Conservation (phyloP, 176 grass and related monocot genomes). For the Oryza punctata region DNA sequence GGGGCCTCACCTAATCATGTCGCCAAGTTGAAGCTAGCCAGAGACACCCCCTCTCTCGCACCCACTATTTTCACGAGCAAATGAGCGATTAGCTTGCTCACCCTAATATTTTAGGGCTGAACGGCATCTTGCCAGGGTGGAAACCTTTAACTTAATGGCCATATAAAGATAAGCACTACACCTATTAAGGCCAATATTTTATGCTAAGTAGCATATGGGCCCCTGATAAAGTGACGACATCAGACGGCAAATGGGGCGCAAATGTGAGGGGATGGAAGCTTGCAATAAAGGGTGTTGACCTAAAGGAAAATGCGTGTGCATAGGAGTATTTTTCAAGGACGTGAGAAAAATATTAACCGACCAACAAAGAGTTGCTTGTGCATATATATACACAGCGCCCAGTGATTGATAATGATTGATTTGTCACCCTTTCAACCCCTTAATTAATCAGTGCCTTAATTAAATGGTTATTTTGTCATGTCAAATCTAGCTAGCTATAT, state of each 20-base stretch:
- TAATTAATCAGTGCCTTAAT: conserved; percentile 35
- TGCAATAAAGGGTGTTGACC: conserved; percentile 44
- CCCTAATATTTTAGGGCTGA: conserved; percentile 49
- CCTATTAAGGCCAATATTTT: conserved; percentile 51
- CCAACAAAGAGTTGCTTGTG: conserved; percentile 53
- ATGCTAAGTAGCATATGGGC: conserved; percentile 39
- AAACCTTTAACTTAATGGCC: conserved; percentile 45
- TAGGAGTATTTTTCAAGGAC: conserved; percentile 12
- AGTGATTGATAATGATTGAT: conserved; percentile 67
- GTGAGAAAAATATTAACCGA: conserved; percentile 54
- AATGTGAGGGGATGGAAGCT: conserved; percentile 44
- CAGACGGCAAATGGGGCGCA: conserved; percentile 30
- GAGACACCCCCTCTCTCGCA: too few relatives aligned
- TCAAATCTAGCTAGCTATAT: conserved; percentile 52
- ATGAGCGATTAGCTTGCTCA: conserved; percentile 24
- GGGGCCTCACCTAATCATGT: conserved; percentile 61
- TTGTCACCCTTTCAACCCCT: conserved; percentile 46
- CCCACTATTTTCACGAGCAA: conserved; percentile 45
- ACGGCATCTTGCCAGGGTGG: conserved; percentile 54
- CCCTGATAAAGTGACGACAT: conserved; percentile 50
- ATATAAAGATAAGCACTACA: conserved; percentile 62
- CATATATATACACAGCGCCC: background rate
- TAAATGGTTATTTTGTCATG: conserved; percentile 45
- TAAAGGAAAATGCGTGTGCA: conserved; percentile 29
- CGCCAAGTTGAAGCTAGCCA: conserved; percentile 41